phyloP scores from a whole-genome alignment of 345 rosid genomes.

The Euclidium syriacum region DNA sequence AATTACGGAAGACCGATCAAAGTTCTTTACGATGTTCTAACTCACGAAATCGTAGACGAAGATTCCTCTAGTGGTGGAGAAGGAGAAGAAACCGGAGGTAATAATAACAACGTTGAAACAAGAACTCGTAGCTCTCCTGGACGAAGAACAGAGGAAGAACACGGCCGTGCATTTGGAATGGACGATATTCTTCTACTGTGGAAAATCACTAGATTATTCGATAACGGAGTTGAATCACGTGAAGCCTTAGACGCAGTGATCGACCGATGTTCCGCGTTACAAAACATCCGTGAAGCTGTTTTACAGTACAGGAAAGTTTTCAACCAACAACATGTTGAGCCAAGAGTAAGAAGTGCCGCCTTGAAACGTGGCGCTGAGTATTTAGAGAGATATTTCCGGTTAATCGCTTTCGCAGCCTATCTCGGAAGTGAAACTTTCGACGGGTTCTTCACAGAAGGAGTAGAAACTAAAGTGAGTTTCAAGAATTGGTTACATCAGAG shows the following conservation, averaged over 20 bases:
- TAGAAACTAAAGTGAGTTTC: slow-evolving; percentile 66
- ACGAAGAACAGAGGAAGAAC: slow-evolving; percentile 40
- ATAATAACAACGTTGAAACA: slow-evolving; percentile 32
- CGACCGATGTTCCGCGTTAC: slow-evolving; percentile 93
- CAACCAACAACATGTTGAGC: slow-evolving; percentile 92
- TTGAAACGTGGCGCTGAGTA: slow-evolving; percentile 94
- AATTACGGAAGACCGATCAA: slow-evolving; percentile 82
- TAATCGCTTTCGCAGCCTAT: slow-evolving; percentile 97
- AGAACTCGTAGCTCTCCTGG: slow-evolving; percentile 30
- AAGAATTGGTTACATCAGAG: slow-evolving; percentile 88
- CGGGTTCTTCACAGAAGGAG: slow-evolving; percentile 81
- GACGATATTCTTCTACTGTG: slow-evolving; percentile 76
- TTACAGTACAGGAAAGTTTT: slow-evolving; percentile 73
- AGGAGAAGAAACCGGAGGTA: slow-evolving; percentile 77
- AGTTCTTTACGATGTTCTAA: slow-evolving; percentile 50
- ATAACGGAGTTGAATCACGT: slow-evolving; percentile 84
- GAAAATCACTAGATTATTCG: slow-evolving; percentile 94
- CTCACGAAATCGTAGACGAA: slow-evolving; percentile 66
- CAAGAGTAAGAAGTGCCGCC: slow-evolving; percentile 84
- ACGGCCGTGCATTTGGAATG: slow-evolving; percentile 74
- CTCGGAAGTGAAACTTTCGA: slow-evolving; percentile 95
- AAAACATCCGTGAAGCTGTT: slow-evolving; percentile 95
- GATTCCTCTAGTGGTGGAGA: slow-evolving; percentile 88
- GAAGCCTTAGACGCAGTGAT: slow-evolving; percentile 91
- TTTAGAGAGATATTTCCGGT: slow-evolving; percentile 79